Conservation (phyloP, 2,329 filamentous ascomycete genomes). For the Alternaria brassicicola region DNA sequence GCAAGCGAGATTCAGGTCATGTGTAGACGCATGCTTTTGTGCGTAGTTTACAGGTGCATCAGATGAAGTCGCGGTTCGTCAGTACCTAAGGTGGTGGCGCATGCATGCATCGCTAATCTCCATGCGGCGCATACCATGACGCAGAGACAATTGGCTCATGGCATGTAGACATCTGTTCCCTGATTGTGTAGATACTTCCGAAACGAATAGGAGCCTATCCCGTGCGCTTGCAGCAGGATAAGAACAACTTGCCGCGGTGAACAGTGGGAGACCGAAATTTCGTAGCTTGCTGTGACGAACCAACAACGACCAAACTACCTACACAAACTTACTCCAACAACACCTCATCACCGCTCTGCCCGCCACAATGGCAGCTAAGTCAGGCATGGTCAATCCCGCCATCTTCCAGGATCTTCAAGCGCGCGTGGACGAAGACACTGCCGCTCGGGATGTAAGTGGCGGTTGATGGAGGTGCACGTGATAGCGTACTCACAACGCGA, state of each 20-base stretch:
- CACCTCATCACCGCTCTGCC: neutral
- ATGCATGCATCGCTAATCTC: neutral
- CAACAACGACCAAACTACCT: neutral
- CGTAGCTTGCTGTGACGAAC: neutral
- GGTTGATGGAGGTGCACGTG: constrained; percentile 27
- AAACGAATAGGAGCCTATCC: neutral
- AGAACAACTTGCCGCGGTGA: neutral
- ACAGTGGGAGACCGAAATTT: neutral
- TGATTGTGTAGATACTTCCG: neutral
- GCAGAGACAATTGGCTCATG: neutral
- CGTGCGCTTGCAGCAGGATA: neutral
- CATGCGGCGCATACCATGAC: neutral
- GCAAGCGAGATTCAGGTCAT: too few species aligned
- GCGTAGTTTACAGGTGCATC: neutral
- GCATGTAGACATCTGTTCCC: neutral
- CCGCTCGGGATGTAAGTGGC: constrained; percentile 71
- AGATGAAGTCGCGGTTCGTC: neutral
- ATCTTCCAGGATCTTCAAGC: constrained; percentile 88
- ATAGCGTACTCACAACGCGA: constrained; percentile 38
- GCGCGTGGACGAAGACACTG: constrained; percentile 86
- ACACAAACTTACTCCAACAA: neutral
- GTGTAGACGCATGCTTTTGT: neutral
- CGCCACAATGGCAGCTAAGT: constrained; percentile 34
- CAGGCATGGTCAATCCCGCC: constrained; percentile 72
- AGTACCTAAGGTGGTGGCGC: neutral